A percentile compares a stretch with the other conserved stretches of the same genome.
Evolutionary conservation across 1,139 yeast genomes (phyloP).

Genomic region (Protomyces macrosporus): DNA sequence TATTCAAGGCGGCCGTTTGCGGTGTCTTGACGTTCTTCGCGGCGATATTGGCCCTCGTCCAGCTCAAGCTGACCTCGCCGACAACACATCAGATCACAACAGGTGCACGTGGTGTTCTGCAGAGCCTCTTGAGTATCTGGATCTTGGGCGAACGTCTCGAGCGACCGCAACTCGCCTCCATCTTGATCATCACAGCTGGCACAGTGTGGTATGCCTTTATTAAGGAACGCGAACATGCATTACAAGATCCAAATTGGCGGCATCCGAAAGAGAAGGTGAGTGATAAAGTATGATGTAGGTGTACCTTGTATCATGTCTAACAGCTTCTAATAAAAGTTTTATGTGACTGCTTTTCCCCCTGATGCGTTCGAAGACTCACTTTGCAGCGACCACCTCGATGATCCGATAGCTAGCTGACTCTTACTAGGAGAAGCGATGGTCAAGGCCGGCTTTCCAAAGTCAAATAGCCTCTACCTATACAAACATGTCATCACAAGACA

Average conservation of each 20-base stretch:
- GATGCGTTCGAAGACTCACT: background rate
- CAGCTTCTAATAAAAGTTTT: background rate
- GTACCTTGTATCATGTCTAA: background rate
- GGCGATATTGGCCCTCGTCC: constrained; percentile 25
- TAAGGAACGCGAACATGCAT: constrained; percentile 3
- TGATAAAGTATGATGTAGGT: background rate
- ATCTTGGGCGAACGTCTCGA: constrained; percentile 19
- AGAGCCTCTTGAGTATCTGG: constrained; percentile 25
- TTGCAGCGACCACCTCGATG: too few species aligned
- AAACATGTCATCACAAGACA: constrained; percentile 11
- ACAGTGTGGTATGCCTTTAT: constrained; percentile 17
- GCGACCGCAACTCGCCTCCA: constrained; percentile 16
- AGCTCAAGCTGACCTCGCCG: constrained; percentile 27
- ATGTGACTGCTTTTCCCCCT: background rate
- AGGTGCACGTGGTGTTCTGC: constrained; percentile 27
- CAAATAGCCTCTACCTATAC: constrained; percentile 8
- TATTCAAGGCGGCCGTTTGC: constrained; percentile 13
- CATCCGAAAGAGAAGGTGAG: background rate
- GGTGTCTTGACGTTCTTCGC: constrained; percentile 19
- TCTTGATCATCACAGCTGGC: constrained; percentile 25
- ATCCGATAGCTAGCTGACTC: background rate
- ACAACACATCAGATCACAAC: constrained; percentile 28
- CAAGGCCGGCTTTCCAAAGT: constrained; percentile 1
- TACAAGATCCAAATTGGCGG: background rate
- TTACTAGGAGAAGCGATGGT: background rate